Base-by-base conservation (phyloP, 345 rosid species). In the Raphanus raphanistrum region DNA sequence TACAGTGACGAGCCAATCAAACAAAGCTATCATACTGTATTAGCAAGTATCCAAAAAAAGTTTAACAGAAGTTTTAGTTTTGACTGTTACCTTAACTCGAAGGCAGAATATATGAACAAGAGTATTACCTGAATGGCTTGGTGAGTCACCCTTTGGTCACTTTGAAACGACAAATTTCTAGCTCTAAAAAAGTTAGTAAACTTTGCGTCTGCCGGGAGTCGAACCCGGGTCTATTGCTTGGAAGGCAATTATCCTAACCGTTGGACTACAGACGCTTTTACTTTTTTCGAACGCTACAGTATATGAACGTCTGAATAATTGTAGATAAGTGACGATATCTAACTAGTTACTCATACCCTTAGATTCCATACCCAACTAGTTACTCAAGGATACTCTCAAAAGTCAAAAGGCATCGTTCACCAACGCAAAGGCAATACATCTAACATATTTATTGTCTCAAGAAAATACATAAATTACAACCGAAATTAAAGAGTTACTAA, bases 161-260 rank as follows among this genome's bases (percentile, higher is more conserved):
- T 36, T 36, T 36, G 43, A 36, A 36, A 36, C 43, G 8, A 6
- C 43, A 36, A 36, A 36, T 36, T 8, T 36, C 36, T 31, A 31
- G 33, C 33, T 21, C 21, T 21, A 21, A 21, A 21, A 21, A 21
- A 21, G 1, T 21, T 21, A 21, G 21, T 21, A 21, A 21, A 21
- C 1, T 21, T 21, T 33, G 36, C 87, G 91, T 88, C 68, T 87
- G 89, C 91, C 92, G 89, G 91, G 87, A 88, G 91, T 89, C 92
- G 91, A 88, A 87, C 89, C 90, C 88, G 87, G 90, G 86, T 86
- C 90, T 91, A 87, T 89, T 89, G 86, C 84, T 89, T 88, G 91
- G 93, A 88, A 88, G 93, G 87, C 89, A 86, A 88, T 85, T 88
- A 89, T 91, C 93, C 89, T 91, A 80, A 77, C 82, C 81, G 79